These are phyloP conservation scores for Fistulinella prunicolor DNA, from an alignment of 768 basidiomycete genomes.

Conservation along the genomic window DNA sequence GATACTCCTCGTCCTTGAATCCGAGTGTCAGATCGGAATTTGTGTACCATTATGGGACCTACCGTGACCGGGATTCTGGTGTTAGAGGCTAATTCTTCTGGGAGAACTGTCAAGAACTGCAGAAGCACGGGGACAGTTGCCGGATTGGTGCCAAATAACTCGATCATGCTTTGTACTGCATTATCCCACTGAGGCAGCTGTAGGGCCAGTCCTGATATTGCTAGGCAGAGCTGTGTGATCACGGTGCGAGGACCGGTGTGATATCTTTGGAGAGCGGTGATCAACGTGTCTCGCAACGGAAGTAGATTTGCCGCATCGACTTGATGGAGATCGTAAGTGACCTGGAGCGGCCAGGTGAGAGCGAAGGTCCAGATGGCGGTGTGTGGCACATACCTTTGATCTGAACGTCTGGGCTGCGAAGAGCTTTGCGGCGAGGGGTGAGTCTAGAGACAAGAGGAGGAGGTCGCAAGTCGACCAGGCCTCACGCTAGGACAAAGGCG, in stretches of 20 bases:
- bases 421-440: constrained; percentile 75
- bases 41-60: constrained; percentile 33
- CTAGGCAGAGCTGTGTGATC: constrained; percentile 85
- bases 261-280: constrained; percentile 71
- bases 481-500: constrained; percentile 68
- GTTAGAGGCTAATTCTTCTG: constrained; percentile 85
- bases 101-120: constrained; percentile 86
- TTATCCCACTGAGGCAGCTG: constrained; percentile 87
- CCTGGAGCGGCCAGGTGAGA: constrained; percentile 52
- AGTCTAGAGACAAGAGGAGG: constrained; percentile 78
- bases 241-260: constrained; percentile 78
- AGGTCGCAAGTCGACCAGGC: constrained; percentile 96
- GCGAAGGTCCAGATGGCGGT: constrained; percentile 11
- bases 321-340: constrained; percentile 92
- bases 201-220: constrained; percentile 85
- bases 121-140: constrained; percentile 78
- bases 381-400: constrained; percentile 66
- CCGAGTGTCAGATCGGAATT: constrained; percentile 9
- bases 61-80: constrained; percentile 87
- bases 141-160: constrained; percentile 81
- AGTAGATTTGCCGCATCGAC: constrained; percentile 69
- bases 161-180: constrained; percentile 77
- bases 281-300: constrained; percentile 82
- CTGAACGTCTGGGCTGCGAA: constrained; percentile 98
- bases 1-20: constrained; percentile 71